Base-by-base conservation (phyloP, 768 basidiomycete genomes). In the Chalciporus piperatus region DNA sequence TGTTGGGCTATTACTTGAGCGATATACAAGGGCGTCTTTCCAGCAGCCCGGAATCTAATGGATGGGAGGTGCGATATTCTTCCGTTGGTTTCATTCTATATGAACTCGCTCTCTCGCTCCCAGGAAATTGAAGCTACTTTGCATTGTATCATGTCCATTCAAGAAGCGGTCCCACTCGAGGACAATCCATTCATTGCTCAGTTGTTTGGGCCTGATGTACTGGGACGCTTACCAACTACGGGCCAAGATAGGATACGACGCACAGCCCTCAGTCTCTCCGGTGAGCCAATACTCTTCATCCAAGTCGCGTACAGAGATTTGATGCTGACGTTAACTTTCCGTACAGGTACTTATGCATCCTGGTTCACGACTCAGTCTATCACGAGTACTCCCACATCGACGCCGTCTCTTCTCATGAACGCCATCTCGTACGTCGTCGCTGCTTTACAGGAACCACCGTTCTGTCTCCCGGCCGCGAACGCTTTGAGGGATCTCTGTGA, bases 401-500 rank as follows among this genome's bases (percentile, higher is more conserved):
- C 66, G 2, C 62, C 78, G 0, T 72, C 76, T 20, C 72, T 86
- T 10, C 74, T 92, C 1, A 79, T 89, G 71, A 79, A 76, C 35
- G 82, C 80, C 0, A 76, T 92, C 23, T 75, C 74, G 10, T 90
- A 86, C 61, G 83, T 92, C 25, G 84, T 85, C 0, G 72, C 83
- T 14, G 87, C 87, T 3, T 70, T 95, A 22, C 72, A 81, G 0
- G 89, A 90, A 54, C 79, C 78, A 6, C 68, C 70, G 27, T 74
- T 86, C 27, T 89, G 80, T 62, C 77, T 83, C 0, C 77, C 83
- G 8, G 92, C 92, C 1, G 92, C 93, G 0, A 85, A 85, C 44
- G 83, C 92, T 0, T 75, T 98, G 23, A 83, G 90, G 37, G 87
- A 92, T 48, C 69, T 97, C 3, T 97, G 95, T 61, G 94, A 97